Evolutionary conservation across 2,329 filamentous ascomycete species (phyloP).

Genomic region (Coniochaeta ligniaria): DNA sequence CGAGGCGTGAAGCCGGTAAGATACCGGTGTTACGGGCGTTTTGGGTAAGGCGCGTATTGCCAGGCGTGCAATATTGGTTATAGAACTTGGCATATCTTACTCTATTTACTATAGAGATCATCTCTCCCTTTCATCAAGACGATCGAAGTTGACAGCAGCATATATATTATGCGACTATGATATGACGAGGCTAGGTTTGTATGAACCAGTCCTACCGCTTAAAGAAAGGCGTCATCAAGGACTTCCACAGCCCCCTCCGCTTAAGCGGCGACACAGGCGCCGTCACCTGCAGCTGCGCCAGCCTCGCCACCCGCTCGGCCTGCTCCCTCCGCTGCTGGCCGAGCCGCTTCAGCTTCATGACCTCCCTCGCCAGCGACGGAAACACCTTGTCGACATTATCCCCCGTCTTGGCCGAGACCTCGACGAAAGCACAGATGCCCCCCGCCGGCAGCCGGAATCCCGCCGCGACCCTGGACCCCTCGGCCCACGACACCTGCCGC

Average conservation of each 20-base stretch:
- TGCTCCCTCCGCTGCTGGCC: conserved; percentile 16
- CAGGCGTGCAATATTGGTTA: neutral
- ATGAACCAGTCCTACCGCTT: neutral
- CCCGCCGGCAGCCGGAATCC: neutral
- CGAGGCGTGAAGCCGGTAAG: neutral
- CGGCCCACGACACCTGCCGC: conserved; percentile 21
- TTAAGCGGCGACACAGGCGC: conserved; percentile 2
- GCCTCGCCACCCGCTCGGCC: conserved; percentile 7
- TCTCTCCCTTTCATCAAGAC: neutral
- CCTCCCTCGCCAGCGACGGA: conserved; percentile 21
- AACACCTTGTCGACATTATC: conserved; percentile 27
- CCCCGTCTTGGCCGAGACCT: conserved; percentile 27
- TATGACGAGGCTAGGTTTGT: too few species aligned
- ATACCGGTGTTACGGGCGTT: neutral
- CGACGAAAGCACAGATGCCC: conserved; percentile 16
- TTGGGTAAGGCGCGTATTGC: neutral
- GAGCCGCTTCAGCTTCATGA: conserved; percentile 21
- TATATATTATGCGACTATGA: too few species aligned
- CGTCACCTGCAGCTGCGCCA: conserved; percentile 2
- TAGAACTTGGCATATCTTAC: neutral
- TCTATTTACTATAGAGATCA: neutral
- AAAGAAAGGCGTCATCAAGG: conserved; percentile 8
- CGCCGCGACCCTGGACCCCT: conserved; percentile 20
- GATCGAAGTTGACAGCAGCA: neutral
- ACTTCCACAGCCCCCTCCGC: conserved; percentile 12